These are phyloP conservation scores for Breviolum minutum DNA, from an alignment of 73 alveolate genomes.

Conservation along the genomic window DNA sequence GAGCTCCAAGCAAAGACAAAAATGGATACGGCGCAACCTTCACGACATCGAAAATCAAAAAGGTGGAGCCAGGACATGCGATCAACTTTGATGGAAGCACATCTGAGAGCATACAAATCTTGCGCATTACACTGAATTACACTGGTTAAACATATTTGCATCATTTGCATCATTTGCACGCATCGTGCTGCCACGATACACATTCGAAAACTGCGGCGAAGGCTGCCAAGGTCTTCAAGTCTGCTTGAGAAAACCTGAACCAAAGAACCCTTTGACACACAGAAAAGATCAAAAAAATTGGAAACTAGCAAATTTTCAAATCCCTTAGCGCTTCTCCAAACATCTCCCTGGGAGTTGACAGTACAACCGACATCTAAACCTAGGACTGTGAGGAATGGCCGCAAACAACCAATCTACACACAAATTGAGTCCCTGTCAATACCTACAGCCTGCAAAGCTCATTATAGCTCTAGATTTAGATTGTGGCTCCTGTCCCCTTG, in stretches of 20 bases:
- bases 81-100: no score
- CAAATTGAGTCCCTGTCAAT: no score
- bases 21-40: constrained; percentile 70
- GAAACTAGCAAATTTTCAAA: background rate
- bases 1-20: constrained; percentile 46
- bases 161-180: background rate
- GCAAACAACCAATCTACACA: no score
- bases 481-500: background rate
- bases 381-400: no score
- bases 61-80: no score
- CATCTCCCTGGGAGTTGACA: no score
- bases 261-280: background rate
- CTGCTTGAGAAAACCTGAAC: constrained; percentile 43
- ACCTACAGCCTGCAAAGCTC: background rate
- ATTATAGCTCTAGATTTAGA: background rate
- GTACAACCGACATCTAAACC: no score
- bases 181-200: background rate
- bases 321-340: background rate
- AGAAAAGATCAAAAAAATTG: background rate
- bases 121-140: no score
- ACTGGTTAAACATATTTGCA: no score
- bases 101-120: no score
- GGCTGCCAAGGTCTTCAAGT: constrained; percentile 39
- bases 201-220: constrained; percentile 60
- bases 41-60: no score